Base-by-base conservation (phyloP, 2,329 filamentous ascomycete species). In the Orbilia brochopaga region DNA sequence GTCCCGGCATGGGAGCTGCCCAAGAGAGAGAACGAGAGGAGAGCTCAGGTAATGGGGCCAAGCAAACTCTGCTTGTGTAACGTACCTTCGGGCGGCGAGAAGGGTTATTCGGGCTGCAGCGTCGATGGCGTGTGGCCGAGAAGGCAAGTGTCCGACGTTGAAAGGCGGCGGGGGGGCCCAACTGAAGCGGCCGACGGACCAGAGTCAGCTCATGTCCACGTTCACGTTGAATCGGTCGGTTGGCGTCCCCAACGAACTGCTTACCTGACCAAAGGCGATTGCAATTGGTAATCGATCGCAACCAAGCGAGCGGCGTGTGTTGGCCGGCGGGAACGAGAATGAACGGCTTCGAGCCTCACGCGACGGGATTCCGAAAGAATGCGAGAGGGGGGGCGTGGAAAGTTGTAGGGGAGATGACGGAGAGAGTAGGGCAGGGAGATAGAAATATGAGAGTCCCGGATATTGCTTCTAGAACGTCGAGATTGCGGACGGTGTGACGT, bases 61-160 rank as follows among this genome's bases (percentile, higher is more conserved):
- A 40, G 51, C 67, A 72, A 72, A 72, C 67, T 46, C 55, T 72
- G 67, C 60, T 72, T 63, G 67, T 72, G 67, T 72, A 72, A 72
- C 67, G 57, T 72, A 72, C 67, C 55, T 32, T 72, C 56, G 60
- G 56, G 50, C 53, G 46, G 3, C 11, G 40, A 63, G 32, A 21
- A 50, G 48, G 54, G 57, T 32, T 46, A 59, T 58, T 53, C n/a
- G 58, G 30, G 54, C 35, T 17, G 44, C 5, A 3, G 37, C 37
- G 37, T 53, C 50, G 50, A 35, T 23, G 64, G 51, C 13, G 55
- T 60, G 46, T 67, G 59, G 50, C 63, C 63, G 63, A 67, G 50
- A 60, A 37, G 51, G 56, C 37, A 56, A 55, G 56, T 32, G 42
- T 59, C 64, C 51, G 64, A 57, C 27, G 40, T 6, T 42, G 4